A percentile compares a stretch with the other conserved stretches of the same genome.
phyloP scores from a whole-genome alignment of 345 rosid genomes.

The Anacardium occidentale region DNA sequence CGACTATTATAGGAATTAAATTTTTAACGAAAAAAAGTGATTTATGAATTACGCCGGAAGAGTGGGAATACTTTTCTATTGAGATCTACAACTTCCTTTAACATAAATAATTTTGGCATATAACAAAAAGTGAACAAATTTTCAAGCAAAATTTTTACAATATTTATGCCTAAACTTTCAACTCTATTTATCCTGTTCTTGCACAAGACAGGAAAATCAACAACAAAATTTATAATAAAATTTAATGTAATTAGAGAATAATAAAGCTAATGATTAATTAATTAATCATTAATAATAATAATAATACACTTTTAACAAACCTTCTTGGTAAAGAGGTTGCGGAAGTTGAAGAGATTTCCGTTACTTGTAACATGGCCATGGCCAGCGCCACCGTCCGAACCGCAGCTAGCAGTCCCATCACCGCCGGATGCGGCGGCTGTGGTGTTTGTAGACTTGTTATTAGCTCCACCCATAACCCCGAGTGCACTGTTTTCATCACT shows the following conservation, averaged over 20 bases:
- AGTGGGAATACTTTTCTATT: neutral
- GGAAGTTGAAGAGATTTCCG: slow-evolving; percentile 51
- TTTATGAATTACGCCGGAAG: too few relatives aligned
- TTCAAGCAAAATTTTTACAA: neutral
- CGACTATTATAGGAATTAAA: too few relatives aligned
- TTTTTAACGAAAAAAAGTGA: too few relatives aligned
- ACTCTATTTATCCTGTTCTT: neutral
- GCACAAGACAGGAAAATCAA: neutral
- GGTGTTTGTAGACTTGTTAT: neutral
- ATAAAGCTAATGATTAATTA: neutral
- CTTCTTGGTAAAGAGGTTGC: slow-evolving; percentile 67
- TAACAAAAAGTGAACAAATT: neutral
- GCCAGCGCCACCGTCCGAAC: neutral
- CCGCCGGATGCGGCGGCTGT: neutral
- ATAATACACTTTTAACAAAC: slow-evolving; percentile 37
- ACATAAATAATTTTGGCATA: too few relatives aligned
- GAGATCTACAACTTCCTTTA: too few relatives aligned
- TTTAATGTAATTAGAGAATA: neutral
- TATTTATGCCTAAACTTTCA: neutral
- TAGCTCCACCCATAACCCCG: neutral
- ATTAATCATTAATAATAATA: neutral
- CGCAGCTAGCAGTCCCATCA: neutral
- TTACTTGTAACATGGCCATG: slow-evolving; percentile 9
- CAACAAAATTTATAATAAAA: neutral
- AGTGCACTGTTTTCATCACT: slow-evolving; percentile 35